A percentile compares a stretch with the other conserved stretches of the same genome.
Conservation (phyloP, 495 filamentous ascomycete species). For the Aspergillus heteromorphus region DNA sequence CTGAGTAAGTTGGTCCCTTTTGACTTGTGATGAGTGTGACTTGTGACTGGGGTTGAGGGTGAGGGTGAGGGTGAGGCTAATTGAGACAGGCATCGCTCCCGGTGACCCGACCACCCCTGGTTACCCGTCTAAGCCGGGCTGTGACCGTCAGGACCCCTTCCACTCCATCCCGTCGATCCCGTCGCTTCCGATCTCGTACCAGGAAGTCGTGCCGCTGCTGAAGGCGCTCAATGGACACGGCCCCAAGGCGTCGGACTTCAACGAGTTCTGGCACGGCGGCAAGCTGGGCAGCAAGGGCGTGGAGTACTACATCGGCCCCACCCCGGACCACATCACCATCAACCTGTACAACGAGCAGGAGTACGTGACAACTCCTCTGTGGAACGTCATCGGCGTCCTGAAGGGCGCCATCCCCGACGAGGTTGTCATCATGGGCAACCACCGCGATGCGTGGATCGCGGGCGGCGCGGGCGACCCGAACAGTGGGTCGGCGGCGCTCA, state of each 20-base stretch:
- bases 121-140: conserved; percentile 88
- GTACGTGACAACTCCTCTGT: conserved; percentile 81
- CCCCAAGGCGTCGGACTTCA: conserved; percentile 70
- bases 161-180: conserved; percentile 75
- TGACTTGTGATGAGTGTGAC: conserved; percentile 1
- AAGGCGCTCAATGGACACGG: conserved; percentile 87
- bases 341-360: conserved; percentile 86
- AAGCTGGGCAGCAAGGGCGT: conserved; percentile 80
- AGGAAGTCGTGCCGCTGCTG: conserved; percentile 78
- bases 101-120: conserved; percentile 84
- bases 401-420: conserved; percentile 86
- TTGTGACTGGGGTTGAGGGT: no score
- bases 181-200: conserved; percentile 86
- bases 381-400: conserved; percentile 93
- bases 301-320: conserved; percentile 86
- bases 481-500: conserved; percentile 81
- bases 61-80: background rate
- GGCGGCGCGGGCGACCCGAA: conserved; percentile 83
- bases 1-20: conserved; percentile 57
- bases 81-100: conserved; percentile 48
- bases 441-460: conserved; percentile 90
- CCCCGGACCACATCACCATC: conserved; percentile 66
- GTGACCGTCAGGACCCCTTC: conserved; percentile 66
- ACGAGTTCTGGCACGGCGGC: conserved; percentile 62
- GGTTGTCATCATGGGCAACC: conserved; percentile 89